Evolutionary conservation across 257 asterid genomes (phyloP).

Genomic region (Capsicum chinense): DNA sequence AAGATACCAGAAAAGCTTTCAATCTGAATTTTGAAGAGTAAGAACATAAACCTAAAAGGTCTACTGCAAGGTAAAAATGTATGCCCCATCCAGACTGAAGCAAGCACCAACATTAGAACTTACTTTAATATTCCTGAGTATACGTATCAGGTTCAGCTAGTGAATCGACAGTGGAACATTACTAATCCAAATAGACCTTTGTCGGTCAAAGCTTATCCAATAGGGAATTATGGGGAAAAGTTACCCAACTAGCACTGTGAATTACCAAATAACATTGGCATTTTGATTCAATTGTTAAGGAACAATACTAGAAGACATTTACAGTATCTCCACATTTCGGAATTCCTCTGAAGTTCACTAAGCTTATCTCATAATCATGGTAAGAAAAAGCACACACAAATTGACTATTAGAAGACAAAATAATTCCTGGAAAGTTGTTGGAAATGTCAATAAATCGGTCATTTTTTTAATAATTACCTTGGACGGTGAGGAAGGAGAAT

Average conservation of each 20-base stretch:
- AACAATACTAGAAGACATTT: neutral
- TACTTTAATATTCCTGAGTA: neutral
- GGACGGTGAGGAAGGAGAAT: slow-evolving; percentile 85
- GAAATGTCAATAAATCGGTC: neutral
- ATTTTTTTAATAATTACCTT: slow-evolving; percentile 53
- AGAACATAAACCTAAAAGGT: no score
- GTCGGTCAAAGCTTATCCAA: neutral
- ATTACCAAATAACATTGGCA: neutral
- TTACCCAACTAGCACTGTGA: neutral
- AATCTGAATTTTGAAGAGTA: no score
- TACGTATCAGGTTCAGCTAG: neutral
- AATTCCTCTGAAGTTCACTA: neutral
- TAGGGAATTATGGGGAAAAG: neutral
- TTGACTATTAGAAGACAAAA: slow-evolving; percentile 7
- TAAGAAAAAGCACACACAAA: neutral
- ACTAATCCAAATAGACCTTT: neutral
- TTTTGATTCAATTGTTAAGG: neutral
- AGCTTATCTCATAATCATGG: neutral
- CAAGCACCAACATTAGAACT: no score
- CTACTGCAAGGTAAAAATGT: no score
- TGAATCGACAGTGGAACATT: neutral
- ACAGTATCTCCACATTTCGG: neutral
- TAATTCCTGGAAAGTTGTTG: neutral
- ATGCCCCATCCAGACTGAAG: no score
- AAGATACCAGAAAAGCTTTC: no score